phyloP scores from a whole-genome alignment of 768 basidiomycete genomes.

The Paxillus rubicundulus region DNA sequence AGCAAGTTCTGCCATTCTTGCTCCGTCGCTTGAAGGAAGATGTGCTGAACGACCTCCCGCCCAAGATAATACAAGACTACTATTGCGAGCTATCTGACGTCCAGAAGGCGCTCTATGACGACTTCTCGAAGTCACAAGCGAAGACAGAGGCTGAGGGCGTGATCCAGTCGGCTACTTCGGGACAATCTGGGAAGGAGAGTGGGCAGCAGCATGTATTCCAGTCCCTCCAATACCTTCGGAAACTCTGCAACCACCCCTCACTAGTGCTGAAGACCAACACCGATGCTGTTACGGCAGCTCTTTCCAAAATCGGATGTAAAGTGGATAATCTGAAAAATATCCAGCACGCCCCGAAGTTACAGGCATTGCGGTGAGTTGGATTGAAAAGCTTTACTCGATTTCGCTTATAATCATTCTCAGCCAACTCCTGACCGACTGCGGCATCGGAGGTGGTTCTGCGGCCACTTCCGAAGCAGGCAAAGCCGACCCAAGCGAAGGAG shows the following conservation, averaged over 20 bases:
- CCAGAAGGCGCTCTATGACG: conserved; percentile 92
- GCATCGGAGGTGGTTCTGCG: conserved; percentile 64
- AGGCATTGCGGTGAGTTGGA: conserved; percentile 75
- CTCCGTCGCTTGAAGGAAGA: conserved; percentile 96
- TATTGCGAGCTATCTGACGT: conserved; percentile 96
- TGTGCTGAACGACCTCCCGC: conserved; percentile 91
- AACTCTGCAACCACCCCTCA: conserved; percentile 96
- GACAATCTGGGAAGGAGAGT: conserved; percentile 35
- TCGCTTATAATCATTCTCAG: conserved; percentile 40
- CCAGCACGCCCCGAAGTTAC: conserved; percentile 89
- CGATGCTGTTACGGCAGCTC: conserved; percentile 53
- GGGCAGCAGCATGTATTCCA: conserved; percentile 92
- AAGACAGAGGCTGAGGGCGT: conserved; percentile 60
- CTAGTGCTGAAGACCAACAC: conserved; percentile 78
- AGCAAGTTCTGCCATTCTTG: conserved; percentile 98
- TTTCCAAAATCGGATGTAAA: conserved; percentile 53
- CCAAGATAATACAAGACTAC: conserved; percentile 99
- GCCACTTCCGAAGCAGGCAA: conserved; percentile 55
- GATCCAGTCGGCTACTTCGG: conserved; percentile 45
- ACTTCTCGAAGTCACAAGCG: conserved; percentile 82
- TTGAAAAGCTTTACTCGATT: background rate
- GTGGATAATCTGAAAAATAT: conserved; percentile 65
- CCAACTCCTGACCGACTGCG: conserved; percentile 92
- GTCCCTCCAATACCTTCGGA: conserved; percentile 92
- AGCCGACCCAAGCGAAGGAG: conserved; percentile 63